Conservation (phyloP, 1,284 basidiomycete genomes). For the Cutaneotrichosporon spelunceum region DNA sequence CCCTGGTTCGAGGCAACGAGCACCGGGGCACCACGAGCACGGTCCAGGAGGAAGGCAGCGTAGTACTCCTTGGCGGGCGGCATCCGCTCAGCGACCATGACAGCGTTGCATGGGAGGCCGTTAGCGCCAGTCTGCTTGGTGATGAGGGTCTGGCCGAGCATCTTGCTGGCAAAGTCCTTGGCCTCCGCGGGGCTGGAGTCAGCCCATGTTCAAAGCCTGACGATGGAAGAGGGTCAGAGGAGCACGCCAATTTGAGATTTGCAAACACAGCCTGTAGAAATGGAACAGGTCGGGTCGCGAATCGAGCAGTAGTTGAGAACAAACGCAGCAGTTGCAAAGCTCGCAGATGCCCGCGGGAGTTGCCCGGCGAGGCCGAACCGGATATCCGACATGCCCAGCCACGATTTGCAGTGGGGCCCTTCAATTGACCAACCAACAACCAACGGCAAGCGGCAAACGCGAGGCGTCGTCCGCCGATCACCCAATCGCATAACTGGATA, state of each 20-base stretch:
- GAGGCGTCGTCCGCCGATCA: background rate
- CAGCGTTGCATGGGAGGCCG: conserved; percentile 92
- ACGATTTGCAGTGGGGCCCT: background rate
- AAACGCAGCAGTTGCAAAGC: background rate
- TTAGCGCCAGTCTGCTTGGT: conserved; percentile 97
- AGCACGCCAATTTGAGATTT: background rate
- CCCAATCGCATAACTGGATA: background rate
- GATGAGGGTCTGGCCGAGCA: conserved; percentile 95
- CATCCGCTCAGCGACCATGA: conserved; percentile 97
- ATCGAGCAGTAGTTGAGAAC: background rate
- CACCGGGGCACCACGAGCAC: conserved; percentile 81
- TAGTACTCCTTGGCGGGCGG: conserved; percentile 97
- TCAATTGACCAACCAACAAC: background rate
- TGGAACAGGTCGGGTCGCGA: background rate
- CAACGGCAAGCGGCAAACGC: background rate
- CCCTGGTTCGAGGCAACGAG: conserved; percentile 91
- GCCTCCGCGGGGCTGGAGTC: conserved; percentile 76
- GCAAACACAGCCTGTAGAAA: too few relatives aligned
- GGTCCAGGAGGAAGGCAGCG: conserved; percentile 94
- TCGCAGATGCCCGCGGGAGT: background rate
- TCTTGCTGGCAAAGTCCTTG: conserved; percentile 79
- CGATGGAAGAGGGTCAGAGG: background rate
- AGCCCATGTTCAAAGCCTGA: background rate
- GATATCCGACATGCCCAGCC: background rate
- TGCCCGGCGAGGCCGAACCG: background rate